Percentiles rank a stretch among this genome's conserved stretches.
Evolutionary conservation across 257 asterid species (phyloP).

Genomic region (Solanum piurae): DNA sequence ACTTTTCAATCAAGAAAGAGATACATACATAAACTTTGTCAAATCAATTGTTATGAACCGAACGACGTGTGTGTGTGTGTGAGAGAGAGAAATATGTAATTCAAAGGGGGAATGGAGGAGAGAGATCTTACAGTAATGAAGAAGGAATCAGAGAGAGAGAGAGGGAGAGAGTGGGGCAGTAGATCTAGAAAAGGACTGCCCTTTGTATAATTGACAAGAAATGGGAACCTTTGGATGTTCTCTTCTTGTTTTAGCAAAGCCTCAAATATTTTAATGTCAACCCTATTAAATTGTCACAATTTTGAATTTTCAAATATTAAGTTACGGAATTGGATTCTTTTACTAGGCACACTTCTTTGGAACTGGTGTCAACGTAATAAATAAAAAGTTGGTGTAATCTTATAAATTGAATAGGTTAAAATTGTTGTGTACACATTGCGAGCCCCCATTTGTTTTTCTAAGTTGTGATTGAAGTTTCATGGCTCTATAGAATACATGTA

Average conservation of each 20-base stretch:
- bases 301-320: neutral
- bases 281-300: neutral
- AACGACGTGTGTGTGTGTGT: neutral
- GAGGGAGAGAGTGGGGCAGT: constrained; percentile 1
- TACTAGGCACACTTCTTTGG: neutral
- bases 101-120: neutral
- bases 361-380: neutral
- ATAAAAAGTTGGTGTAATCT: neutral
- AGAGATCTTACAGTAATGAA: constrained; percentile 9
- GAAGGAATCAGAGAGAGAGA: neutral
- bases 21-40: neutral
- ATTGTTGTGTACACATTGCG: neutral
- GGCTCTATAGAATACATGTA: neutral
- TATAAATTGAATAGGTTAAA: neutral
- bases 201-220: constrained; percentile 2
- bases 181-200: constrained; percentile 21
- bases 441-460: neutral
- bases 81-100: neutral
- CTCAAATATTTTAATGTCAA: neutral
- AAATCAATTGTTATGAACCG: neutral
- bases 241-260: neutral
- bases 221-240: neutral
- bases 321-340: no score
- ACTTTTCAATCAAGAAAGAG: neutral
- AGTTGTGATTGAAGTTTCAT: neutral